These are phyloP conservation scores for Exophiala bonariae DNA, from an alignment of 2,329 filamentous ascomycete genomes.

Conservation along the genomic window DNA sequence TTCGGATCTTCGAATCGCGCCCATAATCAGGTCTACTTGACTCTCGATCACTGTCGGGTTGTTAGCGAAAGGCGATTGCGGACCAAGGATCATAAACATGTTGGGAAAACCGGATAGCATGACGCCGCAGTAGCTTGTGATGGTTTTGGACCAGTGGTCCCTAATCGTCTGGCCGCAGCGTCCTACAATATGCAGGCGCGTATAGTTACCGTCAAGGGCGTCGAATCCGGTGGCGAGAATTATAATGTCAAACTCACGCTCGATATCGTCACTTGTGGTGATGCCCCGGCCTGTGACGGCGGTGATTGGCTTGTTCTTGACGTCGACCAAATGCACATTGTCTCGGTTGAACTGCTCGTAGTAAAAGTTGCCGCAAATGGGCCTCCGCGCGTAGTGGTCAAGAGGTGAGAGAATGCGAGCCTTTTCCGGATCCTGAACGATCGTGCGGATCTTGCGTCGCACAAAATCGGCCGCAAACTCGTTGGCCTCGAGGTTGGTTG, in stretches of 20 bases:
- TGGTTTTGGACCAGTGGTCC: slow-evolving; percentile 33
- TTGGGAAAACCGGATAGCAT: slow-evolving; percentile 43
- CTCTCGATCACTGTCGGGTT: slow-evolving; percentile 37
- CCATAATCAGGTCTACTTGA: slow-evolving; percentile 32
- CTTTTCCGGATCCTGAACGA: slow-evolving; percentile 35
- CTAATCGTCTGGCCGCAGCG: slow-evolving; percentile 33
- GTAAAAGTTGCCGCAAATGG: slow-evolving; percentile 50
- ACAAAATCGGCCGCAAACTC: slow-evolving; percentile 39
- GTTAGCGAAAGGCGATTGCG: slow-evolving; percentile 41
- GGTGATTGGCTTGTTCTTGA: slow-evolving; percentile 30
- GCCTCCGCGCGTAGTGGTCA: slow-evolving; percentile 55
- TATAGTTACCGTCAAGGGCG: slow-evolving; percentile 34
- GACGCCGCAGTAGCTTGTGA: slow-evolving; percentile 39
- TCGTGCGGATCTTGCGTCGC: slow-evolving; percentile 32
- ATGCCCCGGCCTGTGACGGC: slow-evolving; percentile 30
- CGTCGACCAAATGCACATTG: slow-evolving; percentile 47
- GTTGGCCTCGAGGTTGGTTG: slow-evolving; percentile 40
- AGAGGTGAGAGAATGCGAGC: slow-evolving; percentile 42
- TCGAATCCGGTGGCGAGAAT: slow-evolving; percentile 21
- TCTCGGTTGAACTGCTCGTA: slow-evolving; percentile 50
- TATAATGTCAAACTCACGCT: slow-evolving; percentile 31
- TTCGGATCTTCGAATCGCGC: no score
- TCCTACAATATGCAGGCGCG: slow-evolving; percentile 52
- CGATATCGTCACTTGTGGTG: slow-evolving; percentile 21
- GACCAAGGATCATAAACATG: slow-evolving; percentile 42